phyloP scores from a whole-genome alignment of 1,284 basidiomycete genomes.

The Marasmius oreades region DNA sequence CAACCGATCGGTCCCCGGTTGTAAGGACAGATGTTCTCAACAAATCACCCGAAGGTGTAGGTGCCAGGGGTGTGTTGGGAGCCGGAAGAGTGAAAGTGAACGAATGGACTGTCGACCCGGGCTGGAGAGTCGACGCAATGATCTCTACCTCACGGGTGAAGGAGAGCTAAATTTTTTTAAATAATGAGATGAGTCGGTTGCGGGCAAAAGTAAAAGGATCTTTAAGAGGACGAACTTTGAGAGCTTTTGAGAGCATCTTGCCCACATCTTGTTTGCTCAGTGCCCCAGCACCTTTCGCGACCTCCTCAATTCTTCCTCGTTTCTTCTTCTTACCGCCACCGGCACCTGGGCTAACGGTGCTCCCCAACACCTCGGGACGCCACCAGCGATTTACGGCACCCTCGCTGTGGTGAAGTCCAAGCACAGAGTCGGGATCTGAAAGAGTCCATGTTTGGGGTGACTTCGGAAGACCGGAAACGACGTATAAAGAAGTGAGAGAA shows the following conservation, averaged over 20 bases:
- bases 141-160: constrained; percentile 94
- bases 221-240: constrained; percentile 68
- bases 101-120: constrained; percentile 87
- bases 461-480: constrained; percentile 81
- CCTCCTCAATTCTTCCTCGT: constrained; percentile 57
- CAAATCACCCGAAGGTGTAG: constrained; percentile 64
- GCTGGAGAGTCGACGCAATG: constrained; percentile 87
- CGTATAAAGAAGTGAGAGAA: constrained; percentile 78
- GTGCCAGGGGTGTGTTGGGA: constrained; percentile 66
- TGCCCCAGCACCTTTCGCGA: constrained; percentile 66
- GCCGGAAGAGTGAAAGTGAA: constrained; percentile 85
- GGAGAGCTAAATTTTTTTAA: constrained; percentile 56
- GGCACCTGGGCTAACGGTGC: constrained; percentile 83
- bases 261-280: constrained; percentile 80
- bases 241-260: constrained; percentile 85
- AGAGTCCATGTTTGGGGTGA: constrained; percentile 92
- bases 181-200: constrained; percentile 6
- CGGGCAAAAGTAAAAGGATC: not conserved
- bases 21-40: constrained; percentile 71
- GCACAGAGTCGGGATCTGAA: constrained; percentile 83
- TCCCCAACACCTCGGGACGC: constrained; percentile 91
- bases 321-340: constrained; percentile 64
- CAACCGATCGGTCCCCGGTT: constrained; percentile 51
- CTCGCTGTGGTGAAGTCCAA: constrained; percentile 81
- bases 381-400: constrained; percentile 91